Percentiles rank a stretch among this genome's conserved stretches.
Evolutionary conservation across 805 yeast species (phyloP).

Genomic region (Lachancea dasiensis): DNA sequence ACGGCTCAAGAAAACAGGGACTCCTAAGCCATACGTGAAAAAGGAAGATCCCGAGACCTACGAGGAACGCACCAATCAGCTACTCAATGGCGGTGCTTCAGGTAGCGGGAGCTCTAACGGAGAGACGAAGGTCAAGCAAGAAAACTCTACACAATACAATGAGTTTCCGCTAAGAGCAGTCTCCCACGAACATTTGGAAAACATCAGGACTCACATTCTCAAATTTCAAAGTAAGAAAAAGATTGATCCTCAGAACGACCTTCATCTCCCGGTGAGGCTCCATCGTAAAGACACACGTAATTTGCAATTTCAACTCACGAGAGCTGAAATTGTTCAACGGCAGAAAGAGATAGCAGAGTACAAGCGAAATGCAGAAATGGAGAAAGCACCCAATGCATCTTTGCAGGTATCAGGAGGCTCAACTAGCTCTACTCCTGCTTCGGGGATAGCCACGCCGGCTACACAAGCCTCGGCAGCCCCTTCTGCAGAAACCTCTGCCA

Average conservation of each 20-base stretch:
- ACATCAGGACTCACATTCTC: slow-evolving; percentile 71
- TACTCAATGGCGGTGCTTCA: slow-evolving; percentile 18
- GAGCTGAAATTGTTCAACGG: slow-evolving; percentile 67
- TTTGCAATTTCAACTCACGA: slow-evolving; percentile 76
- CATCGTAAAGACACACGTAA: slow-evolving; percentile 93
- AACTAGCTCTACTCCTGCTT: background rate
- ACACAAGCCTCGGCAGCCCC: slow-evolving; percentile 1
- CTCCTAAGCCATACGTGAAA: slow-evolving; percentile 23
- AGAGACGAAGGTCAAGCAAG: slow-evolving; percentile 16
- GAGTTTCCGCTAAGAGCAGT: slow-evolving; percentile 59
- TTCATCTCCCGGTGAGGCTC: slow-evolving; percentile 76
- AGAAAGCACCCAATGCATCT: slow-evolving; percentile 24
- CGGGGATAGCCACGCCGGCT: slow-evolving; percentile 1
- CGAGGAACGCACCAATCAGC: slow-evolving; percentile 23
- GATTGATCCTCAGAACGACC: slow-evolving; percentile 65
- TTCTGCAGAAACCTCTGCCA: slow-evolving; percentile 1
- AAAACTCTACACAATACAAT: slow-evolving; percentile 29
- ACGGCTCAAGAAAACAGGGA: slow-evolving; percentile 20
- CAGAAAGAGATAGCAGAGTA: slow-evolving; percentile 42
- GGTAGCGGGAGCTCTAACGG: slow-evolving; percentile 4
- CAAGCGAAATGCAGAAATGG: slow-evolving; percentile 33
- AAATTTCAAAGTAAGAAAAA: slow-evolving; percentile 69
- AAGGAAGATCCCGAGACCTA: slow-evolving; percentile 30
- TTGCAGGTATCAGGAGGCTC: background rate
- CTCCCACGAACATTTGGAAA: slow-evolving; percentile 61